These are phyloP conservation scores for Skeletonema costatum DNA, from an alignment of 108 stramenopile species.

Conservation along the genomic window DNA sequence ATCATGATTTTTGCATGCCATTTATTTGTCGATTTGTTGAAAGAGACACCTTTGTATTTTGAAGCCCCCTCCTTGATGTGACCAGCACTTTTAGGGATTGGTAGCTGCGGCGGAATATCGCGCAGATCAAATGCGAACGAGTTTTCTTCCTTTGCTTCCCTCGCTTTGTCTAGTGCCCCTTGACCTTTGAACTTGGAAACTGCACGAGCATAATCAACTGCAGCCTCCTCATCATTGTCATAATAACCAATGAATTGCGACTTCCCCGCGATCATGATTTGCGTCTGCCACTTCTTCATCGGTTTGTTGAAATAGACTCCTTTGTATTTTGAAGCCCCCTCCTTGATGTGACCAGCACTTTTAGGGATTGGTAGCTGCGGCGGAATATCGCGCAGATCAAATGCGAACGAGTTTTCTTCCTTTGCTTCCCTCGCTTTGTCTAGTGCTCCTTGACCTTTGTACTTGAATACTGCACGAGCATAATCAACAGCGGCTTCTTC, in stretches of 20 bases:
- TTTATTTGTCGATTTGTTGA: neutral
- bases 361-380: neutral
- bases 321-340: neutral
- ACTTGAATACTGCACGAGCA: too few species aligned
- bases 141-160: too few species aligned
- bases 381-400: neutral
- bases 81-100: neutral
- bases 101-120: neutral
- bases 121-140: too few species aligned
- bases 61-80: neutral
- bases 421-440: too few species aligned
- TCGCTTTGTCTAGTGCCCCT: too few species aligned
- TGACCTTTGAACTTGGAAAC: neutral
- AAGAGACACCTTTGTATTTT: neutral
- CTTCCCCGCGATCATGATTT: neutral
- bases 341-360: neutral
- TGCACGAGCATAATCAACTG: neutral
- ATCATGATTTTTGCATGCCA: neutral
- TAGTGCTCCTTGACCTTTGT: too few species aligned
- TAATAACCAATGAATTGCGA: too few species aligned
- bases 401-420: too few species aligned
- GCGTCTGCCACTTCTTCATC: neutral
- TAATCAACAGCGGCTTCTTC: too few species aligned
- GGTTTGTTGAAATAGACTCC: neutral
- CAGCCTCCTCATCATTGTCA: neutral